These are phyloP conservation scores for Dictyostelium intermedium DNA, from an alignment of 78 protist species.

Conservation along the genomic window DNA sequence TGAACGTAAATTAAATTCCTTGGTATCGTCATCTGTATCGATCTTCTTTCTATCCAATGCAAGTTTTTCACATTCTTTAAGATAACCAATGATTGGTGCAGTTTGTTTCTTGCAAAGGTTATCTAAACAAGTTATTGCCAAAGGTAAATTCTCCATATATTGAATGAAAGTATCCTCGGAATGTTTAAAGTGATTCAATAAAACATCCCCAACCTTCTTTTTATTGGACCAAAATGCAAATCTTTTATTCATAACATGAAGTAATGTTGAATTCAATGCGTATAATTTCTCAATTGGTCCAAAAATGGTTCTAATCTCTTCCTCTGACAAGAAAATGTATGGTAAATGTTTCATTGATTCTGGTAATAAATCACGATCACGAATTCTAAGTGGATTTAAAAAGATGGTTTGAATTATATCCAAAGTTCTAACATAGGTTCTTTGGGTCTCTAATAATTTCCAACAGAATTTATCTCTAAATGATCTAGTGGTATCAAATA, in stretches of 20 bases:
- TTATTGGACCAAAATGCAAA: constrained; percentile 7
- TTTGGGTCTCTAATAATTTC: constrained; percentile 61
- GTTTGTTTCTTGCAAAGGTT: constrained; percentile 19
- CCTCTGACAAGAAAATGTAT: constrained; percentile 60
- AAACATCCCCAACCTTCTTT: constrained; percentile 48
- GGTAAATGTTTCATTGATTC: constrained; percentile 45
- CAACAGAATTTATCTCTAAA: constrained; percentile 63
- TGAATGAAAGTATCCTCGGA: constrained; percentile 30
- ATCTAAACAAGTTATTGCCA: constrained; percentile 16
- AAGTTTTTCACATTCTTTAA: constrained; percentile 52
- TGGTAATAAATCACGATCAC: constrained; percentile 67
- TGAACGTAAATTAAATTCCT: constrained; percentile 29
- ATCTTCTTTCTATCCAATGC: constrained; percentile 23
- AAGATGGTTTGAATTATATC: constrained; percentile 9
- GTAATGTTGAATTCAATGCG: neutral
- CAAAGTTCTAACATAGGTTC: constrained; percentile 40
- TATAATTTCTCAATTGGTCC: constrained; percentile 38
- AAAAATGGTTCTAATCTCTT: constrained; percentile 48
- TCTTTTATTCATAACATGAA: constrained; percentile 31
- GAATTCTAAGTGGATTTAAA: constrained; percentile 32
- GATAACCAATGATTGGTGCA: constrained; percentile 13
- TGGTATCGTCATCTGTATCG: constrained; percentile 46
- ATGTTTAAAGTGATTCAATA: constrained; percentile 35
- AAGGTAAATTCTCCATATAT: constrained; percentile 35
- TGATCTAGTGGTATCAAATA: constrained; percentile 53